Conservation (phyloP, 2,329 filamentous ascomycete species). For the Talaromyces sp. region DNA sequence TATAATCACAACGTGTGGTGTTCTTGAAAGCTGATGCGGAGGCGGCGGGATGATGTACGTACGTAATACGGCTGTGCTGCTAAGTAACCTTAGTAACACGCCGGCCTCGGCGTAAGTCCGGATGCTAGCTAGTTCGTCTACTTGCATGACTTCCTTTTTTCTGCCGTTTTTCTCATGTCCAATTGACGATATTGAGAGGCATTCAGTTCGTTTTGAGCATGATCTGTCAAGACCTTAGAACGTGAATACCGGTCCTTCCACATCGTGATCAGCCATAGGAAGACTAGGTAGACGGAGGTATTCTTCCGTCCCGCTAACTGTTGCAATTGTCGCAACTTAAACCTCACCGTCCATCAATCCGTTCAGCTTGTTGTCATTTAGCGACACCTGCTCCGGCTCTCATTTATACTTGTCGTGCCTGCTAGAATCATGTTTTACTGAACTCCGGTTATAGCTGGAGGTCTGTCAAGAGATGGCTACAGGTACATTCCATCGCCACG, state of each 20-base stretch:
- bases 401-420: neutral
- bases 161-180: neutral
- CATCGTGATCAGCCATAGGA: neutral
- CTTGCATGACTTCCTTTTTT: neutral
- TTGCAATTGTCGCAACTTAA: neutral
- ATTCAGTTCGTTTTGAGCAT: neutral
- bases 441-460: neutral
- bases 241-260: neutral
- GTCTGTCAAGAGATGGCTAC: slow-evolving; percentile 14
- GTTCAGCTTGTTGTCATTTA: neutral
- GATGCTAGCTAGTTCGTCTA: neutral
- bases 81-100: neutral
- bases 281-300: neutral
- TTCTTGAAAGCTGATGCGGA: slow-evolving; percentile 5
- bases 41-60: slow-evolving; percentile 1
- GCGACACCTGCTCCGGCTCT: neutral
- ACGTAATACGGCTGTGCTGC: slow-evolving; percentile 4
- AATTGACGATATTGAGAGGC: neutral
- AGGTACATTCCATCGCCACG: slow-evolving; percentile 1
- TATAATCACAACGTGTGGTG: neutral
- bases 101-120: neutral
- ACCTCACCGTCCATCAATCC: neutral
- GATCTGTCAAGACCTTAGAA: neutral
- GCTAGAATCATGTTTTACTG: neutral
- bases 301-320: slow-evolving; percentile 3